Conservation (phyloP, 768 basidiomycete genomes). For the Tricholoma hemisulphureum region DNA sequence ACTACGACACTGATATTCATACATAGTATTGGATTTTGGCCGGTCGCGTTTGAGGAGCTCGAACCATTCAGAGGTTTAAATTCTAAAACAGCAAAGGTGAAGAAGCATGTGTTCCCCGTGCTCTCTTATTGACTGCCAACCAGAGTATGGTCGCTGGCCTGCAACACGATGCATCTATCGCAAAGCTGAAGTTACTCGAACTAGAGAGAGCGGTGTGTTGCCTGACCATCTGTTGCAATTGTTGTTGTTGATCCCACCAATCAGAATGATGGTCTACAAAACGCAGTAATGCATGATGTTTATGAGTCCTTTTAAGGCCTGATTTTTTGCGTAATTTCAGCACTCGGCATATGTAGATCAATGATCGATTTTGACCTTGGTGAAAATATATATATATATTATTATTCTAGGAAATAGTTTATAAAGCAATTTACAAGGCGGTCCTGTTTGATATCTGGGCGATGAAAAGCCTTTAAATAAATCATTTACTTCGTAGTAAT, state of each 20-base stretch:
- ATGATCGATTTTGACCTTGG: too few relatives aligned
- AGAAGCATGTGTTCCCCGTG: not conserved
- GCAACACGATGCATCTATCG: conserved; percentile 59
- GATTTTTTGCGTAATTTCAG: too few relatives aligned
- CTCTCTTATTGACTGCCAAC: not conserved
- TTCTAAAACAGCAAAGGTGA: conserved; percentile 72
- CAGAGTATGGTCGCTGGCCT: conserved; percentile 76
- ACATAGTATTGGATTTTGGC: conserved; percentile 47
- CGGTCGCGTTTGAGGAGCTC: conserved; percentile 54
- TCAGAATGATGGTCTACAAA: conserved; percentile 33
- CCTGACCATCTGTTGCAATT: not conserved
- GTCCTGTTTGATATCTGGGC: too few relatives aligned
- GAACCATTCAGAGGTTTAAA: conserved; percentile 70
- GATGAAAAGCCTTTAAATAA: too few relatives aligned
- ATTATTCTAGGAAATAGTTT: too few relatives aligned
- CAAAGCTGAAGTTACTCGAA: conserved; percentile 64
- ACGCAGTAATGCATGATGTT: conserved; percentile 1
- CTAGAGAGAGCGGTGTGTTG: conserved; percentile 63
- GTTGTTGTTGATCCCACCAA: not conserved
- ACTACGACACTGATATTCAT: not conserved
- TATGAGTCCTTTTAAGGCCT: not conserved
- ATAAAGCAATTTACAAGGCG: too few relatives aligned
- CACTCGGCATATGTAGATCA: too few relatives aligned
- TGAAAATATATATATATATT: too few relatives aligned
- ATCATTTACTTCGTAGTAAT: too few relatives aligned